Evolutionary conservation across 2,329 filamentous ascomycete genomes (phyloP), one percentile per base, ranked within the genome.

Genomic region (Colletotrichum sp.): DNA sequence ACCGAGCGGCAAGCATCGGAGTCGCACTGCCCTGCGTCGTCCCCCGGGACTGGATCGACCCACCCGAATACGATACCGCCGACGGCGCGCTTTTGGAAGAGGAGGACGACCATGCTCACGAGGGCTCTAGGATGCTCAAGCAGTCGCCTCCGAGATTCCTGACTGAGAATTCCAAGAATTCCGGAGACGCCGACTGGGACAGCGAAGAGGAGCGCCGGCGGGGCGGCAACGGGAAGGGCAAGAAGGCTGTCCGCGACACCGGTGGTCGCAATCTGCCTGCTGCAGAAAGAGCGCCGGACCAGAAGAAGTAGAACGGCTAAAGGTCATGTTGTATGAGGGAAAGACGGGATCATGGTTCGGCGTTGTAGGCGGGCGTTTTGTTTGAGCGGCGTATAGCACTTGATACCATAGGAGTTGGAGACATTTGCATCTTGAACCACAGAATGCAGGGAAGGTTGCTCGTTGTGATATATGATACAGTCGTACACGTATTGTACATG

Each of bases 1-100:
- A 98, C 81, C 91, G 95, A 71, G 95, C 95, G 2, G 95, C 95
- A n/a, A 93, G 91, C 79, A 95, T 98, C 77, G 95, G 95, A 52
- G 90, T 96, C 68, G 94, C 94, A 15, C 84, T 98, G 44, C 95
- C 95, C 16, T 98, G 95, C 82, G 90, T 98, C 24, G 95, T 98
- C 63, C 95, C 95, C 15, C 90, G 90, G 76, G 95, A 96, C 81
- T 97, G 95, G 95, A 92, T 97, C 77, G 91, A 93, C 62, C 93
- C 95, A 66, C 95, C 95, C 3, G 95, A 96, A 79, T 93, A 92
- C 81, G 93, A 95, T 75, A 93, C 90, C 18, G 92, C 91, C 39
- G 93, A 95, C 76, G 94, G 93, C 75, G 93, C 92, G 81, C 86
- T 95, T 75, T 84, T 95, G 71, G 90, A 92, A 48, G 89, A 89